These are phyloP conservation scores for Alternaria angustiovoidea DNA, from an alignment of 2,329 filamentous ascomycete genomes.

Conservation along the genomic window DNA sequence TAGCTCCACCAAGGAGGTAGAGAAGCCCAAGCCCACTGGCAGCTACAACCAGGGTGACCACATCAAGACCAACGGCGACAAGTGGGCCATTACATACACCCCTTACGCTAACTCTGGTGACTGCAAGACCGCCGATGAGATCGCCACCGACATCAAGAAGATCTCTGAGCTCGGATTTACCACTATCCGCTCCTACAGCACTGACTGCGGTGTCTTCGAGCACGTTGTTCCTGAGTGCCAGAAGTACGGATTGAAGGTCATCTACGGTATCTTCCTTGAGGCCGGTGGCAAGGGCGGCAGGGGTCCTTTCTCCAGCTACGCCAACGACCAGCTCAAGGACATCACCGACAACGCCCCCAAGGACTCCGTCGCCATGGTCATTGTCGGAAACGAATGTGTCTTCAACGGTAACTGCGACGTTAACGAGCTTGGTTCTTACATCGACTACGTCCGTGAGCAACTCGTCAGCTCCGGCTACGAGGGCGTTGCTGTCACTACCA, in stretches of 20 bases:
- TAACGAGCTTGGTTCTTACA: constrained; percentile 71
- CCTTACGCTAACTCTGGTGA: constrained; percentile 54
- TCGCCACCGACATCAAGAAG: constrained; percentile 52
- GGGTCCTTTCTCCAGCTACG: constrained; percentile 57
- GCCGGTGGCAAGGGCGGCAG: constrained; percentile 58
- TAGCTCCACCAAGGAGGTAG: constrained; percentile 28
- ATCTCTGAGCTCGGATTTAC: constrained; percentile 64
- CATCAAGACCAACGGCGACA: constrained; percentile 53
- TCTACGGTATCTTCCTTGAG: constrained; percentile 88
- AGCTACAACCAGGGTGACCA: constrained; percentile 34
- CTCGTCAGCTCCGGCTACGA: constrained; percentile 76
- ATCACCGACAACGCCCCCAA: constrained; percentile 75
- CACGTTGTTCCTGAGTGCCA: constrained; percentile 75
- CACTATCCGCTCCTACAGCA: constrained; percentile 83
- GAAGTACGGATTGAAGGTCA: constrained; percentile 75
- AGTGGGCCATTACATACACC: constrained; percentile 61
- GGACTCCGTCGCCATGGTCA: constrained; percentile 78
- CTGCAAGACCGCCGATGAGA: constrained; percentile 54
- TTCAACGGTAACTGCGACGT: constrained; percentile 75
- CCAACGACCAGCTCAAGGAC: constrained; percentile 75
- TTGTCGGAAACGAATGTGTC: constrained; percentile 91
- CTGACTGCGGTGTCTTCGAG: constrained; percentile 84
- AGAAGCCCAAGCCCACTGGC: constrained; percentile 43
- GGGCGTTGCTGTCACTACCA: constrained; percentile 73
- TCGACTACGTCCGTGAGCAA: constrained; percentile 69